These are phyloP conservation scores for Uncinocarpus reesii DNA, from an alignment of 2,329 filamentous ascomycete genomes.

Conservation along the genomic window DNA sequence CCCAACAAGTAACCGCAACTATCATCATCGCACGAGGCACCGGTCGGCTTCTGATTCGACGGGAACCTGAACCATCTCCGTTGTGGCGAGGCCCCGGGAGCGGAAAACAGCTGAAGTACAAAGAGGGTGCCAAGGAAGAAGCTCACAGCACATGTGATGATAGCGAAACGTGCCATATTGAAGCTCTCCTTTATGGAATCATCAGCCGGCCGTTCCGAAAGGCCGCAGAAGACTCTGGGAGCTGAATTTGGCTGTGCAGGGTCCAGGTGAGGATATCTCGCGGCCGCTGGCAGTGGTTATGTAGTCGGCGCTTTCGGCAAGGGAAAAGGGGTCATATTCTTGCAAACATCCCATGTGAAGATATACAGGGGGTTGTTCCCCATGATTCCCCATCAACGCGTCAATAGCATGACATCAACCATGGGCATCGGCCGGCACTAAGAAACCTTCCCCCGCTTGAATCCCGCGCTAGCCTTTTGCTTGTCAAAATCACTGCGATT, in stretches of 20 bases:
- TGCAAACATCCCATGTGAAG: slow-evolving; percentile 7
- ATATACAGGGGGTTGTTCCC: slow-evolving; percentile 6
- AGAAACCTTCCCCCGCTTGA: neutral
- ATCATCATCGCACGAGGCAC: slow-evolving; percentile 16
- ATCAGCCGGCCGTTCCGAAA: neutral
- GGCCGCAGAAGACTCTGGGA: neutral
- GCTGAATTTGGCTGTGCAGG: neutral
- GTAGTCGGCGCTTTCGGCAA: neutral
- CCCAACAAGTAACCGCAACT: slow-evolving; percentile 51
- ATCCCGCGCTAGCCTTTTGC: too few relatives aligned
- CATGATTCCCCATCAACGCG: too few relatives aligned
- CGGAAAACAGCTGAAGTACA: slow-evolving; percentile 3
- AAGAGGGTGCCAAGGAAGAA: slow-evolving; percentile 11
- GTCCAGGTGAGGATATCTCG: neutral
- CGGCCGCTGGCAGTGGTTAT: neutral
- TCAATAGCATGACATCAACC: neutral
- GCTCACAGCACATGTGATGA: slow-evolving; percentile 8
- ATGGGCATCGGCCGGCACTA: neutral
- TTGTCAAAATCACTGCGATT: neutral
- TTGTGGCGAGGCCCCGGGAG: neutral
- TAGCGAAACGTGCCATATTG: slow-evolving; percentile 11
- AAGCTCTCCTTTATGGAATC: neutral
- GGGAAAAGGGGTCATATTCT: neutral
- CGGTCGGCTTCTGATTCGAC: slow-evolving; percentile 13
- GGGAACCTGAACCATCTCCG: slow-evolving; percentile 1